Conservation (phyloP, 1,284 basidiomycete genomes). For the Malassezia vespertilionis region DNA sequence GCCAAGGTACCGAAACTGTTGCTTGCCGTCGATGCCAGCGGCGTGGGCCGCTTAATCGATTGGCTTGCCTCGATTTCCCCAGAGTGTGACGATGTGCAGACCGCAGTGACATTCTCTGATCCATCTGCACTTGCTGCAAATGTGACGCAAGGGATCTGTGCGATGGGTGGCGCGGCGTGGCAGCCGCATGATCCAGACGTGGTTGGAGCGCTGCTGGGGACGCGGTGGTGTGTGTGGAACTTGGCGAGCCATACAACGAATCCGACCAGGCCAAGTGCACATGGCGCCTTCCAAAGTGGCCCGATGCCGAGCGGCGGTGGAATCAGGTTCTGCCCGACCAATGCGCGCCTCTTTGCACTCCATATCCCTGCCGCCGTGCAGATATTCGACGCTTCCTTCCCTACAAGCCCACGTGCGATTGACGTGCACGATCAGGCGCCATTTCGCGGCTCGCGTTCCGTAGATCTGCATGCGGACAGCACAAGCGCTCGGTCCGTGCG, state of each 20-base stretch:
- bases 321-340: conserved; percentile 10
- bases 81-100: conserved; percentile 2
- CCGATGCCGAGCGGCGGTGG: not conserved
- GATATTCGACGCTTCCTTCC: conserved; percentile 14
- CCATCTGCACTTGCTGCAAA: conserved; percentile 1
- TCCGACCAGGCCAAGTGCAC: no score
- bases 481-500: no score
- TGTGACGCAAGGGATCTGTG: not conserved
- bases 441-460: no score
- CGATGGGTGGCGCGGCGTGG: conserved; percentile 13
- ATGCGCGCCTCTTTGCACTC: conserved; percentile 12
- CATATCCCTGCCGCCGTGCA: conserved; percentile 3
- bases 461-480: no score
- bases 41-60: conserved; percentile 11
- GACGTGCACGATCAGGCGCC: conserved; percentile 7
- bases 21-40: conserved; percentile 10
- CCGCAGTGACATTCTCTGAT: conserved; percentile 5
- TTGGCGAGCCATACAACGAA: no score
- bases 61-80: conserved; percentile 11
- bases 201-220: conserved; percentile 9
- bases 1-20: conserved; percentile 12
- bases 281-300: no score
- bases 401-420: conserved; percentile 2
- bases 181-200: conserved; percentile 13
- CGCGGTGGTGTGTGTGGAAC: conserved; percentile 17